Base-by-base conservation (phyloP, 805 yeast genomes). In the Candida arabinofermentans region DNA sequence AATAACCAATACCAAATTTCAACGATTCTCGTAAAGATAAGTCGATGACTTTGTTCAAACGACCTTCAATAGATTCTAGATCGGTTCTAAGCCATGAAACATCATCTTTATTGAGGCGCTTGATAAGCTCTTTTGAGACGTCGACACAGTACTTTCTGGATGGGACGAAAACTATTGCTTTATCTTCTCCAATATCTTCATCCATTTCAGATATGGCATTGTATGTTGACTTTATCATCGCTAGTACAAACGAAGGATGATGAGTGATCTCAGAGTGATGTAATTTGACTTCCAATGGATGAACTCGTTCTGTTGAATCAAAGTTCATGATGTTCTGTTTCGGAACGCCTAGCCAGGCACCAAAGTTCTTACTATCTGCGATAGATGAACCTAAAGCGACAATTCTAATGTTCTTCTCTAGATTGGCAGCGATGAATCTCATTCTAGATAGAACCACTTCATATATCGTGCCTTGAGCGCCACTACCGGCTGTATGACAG, bases 301-400 rank as follows among this genome's bases (percentile, higher is more conserved):
- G 57, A 8, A 68, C 65, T 42, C 91, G 68, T 34, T 79, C 82
- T 37, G 66, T 66, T 0, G 95, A 81, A 14, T 79, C 72, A 57
- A 84, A 89, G 53, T 88, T 89, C 66, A 71, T 87, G 5, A 81
- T 70, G 37, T 78, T 70, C 17, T 62, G 66, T 52, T 79, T 82
- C 1, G 72, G 51, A 21, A 84, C 81, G 2, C 93, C 95, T 23
- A 93, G 62, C 96, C 98, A 93, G 40, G 83, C 86, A 1, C 86
- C 91, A 43, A 90, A 62, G 49, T 87, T 96, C 39, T 77, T 71
- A 3, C 84, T 86, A 55, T 82, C 85, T 0, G 93, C 79, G 30
- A 91, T 59, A 2, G 95, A 78, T 1, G 79, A 70, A 0, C 86
- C 71, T 19, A 91, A 64, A 0, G 79, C 90, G n/a, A 91, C 75